Base-by-base conservation (phyloP, 2,329 filamentous ascomycete genomes). In the Hypomyces perniciosus region DNA sequence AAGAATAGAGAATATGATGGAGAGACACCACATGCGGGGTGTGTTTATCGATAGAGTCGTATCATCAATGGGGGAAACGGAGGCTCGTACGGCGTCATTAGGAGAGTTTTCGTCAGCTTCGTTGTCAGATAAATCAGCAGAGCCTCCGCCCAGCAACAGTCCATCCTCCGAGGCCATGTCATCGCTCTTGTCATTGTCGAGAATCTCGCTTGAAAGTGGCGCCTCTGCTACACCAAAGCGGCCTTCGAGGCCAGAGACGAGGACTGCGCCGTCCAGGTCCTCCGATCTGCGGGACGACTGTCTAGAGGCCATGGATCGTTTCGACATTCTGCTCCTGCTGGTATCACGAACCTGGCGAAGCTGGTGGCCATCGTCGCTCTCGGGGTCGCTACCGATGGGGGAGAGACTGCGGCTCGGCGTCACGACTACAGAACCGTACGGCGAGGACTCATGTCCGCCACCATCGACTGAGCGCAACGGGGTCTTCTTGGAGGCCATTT, bases 11-110 rank as follows among this genome's bases (percentile, higher is more conserved):
- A 93, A 93, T 8, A 93, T 64, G 34, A 88, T 77, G n/a, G 88
- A 90, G 13, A 93, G 68, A 31, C 76, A 76, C 89, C 88, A 93
- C 88, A 93, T 93, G 48, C 89, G 87, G 35, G 88, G 88, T 5
- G 88, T 92, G 67, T 88, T 90, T 63, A 93, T 90, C 7, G 88
- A 92, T n/a, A 92, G 71, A 3, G 81, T 77, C 12, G 78, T 83
- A 62, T 93, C 82, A 68, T 93, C 88, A 31, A 81, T 84, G 4
- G 87, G 83, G 9, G 86, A 77, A 6, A 93, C 88, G 0, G 87
- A 90, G 41, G 88, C 88, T 51, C 88, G 82, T 35, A 93, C 89
- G 64, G 89, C 85, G 42, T 88, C 75, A 64, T 92, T 89, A 8
- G 84, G 84, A 0, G 86, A 89, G 66, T 90, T 84, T 63, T 88